These are phyloP conservation scores for Isatis lusitanica DNA, from an alignment of 441 rosid genomes.

Conservation along the genomic window DNA sequence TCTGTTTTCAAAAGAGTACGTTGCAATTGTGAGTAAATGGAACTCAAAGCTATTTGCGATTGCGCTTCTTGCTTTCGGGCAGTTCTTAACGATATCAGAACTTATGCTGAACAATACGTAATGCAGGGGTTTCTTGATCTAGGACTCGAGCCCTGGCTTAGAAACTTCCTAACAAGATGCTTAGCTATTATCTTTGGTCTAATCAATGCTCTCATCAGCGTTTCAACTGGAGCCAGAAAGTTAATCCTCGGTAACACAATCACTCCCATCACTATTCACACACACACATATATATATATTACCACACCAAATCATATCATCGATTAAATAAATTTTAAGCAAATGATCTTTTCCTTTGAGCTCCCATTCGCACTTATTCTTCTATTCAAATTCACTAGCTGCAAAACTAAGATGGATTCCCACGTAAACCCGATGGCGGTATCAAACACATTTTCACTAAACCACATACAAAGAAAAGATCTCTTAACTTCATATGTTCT, in stretches of 20 bases:
- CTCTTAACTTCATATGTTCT: neutral
- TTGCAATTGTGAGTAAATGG: constrained; percentile 80
- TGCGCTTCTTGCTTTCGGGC: constrained; percentile 90
- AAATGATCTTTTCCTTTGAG: constrained; percentile 97
- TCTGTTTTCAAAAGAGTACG: constrained; percentile 57
- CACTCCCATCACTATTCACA: neutral
- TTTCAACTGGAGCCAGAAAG: constrained; percentile 87
- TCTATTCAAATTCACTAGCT: constrained; percentile 91
- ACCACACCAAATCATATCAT: neutral
- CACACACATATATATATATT: neutral
- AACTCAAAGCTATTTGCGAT: constrained; percentile 84
- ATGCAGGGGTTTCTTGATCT: constrained; percentile 97
- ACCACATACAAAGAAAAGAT: neutral
- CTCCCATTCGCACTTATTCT: constrained; percentile 92
- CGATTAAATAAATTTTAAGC: constrained; percentile 16
- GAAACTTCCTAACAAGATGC: constrained; percentile 81
- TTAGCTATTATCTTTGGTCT: constrained; percentile 89
- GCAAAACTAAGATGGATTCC: constrained; percentile 82
- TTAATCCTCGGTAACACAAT: constrained; percentile 77
- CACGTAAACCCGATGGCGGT: constrained; percentile 62
- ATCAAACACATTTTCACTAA: constrained; percentile 20
- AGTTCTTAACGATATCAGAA: constrained; percentile 97
- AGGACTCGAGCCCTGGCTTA: constrained; percentile 72
- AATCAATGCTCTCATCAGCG: constrained; percentile 83
- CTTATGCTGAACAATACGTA: constrained; percentile 93